These are phyloP conservation scores for Colletotrichum viniferum DNA, from an alignment of 2,329 filamentous ascomycete genomes.

Conservation along the genomic window DNA sequence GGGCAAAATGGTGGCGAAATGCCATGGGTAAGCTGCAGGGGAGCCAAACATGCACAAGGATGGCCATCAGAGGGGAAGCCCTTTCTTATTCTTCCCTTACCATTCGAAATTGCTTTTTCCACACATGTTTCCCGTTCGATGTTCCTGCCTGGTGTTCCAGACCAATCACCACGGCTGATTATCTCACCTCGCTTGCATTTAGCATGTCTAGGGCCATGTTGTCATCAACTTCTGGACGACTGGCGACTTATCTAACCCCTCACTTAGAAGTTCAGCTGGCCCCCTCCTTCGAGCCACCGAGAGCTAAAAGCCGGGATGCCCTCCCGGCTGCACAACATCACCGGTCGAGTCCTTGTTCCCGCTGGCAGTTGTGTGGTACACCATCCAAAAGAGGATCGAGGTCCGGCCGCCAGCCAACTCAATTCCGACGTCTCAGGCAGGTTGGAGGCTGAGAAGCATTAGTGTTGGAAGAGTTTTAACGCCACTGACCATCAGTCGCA, in stretches of 20 bases:
- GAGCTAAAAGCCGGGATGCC: neutral
- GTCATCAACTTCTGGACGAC: neutral
- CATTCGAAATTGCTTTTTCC: neutral
- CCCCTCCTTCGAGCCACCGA: neutral
- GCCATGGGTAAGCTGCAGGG: neutral
- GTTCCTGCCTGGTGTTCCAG: neutral
- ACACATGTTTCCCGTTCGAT: neutral
- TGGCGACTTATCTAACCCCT: neutral
- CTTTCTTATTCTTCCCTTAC: neutral
- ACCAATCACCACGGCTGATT: neutral
- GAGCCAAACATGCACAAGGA: neutral
- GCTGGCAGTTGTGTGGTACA: neutral
- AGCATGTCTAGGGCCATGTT: neutral
- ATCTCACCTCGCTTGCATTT: neutral
- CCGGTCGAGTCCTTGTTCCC: neutral
- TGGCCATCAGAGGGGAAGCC: neutral
- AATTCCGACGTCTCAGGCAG: constrained; percentile 1
- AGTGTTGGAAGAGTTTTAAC: neutral
- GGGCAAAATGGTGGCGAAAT: neutral
- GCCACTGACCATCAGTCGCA: neutral
- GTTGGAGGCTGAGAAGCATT: neutral
- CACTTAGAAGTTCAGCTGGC: neutral
- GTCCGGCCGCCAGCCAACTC: constrained; percentile 9
- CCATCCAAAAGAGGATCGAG: constrained; percentile 8
- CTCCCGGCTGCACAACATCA: neutral